Base-by-base conservation (phyloP, 345 rosid species). In the Eucalyptus leucophloia region DNA sequence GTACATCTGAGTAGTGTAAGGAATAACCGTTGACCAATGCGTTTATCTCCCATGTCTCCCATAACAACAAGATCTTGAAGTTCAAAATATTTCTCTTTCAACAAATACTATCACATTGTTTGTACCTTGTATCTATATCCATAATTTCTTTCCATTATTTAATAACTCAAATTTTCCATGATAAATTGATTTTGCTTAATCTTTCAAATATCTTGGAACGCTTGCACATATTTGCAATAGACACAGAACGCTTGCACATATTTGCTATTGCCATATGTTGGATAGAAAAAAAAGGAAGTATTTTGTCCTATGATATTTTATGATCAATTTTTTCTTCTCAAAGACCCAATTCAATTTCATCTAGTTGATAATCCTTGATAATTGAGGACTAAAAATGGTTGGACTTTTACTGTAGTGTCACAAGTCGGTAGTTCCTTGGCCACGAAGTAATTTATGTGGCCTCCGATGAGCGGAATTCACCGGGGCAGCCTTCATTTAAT, bases 401-500 rank as follows among this genome's bases (percentile, higher is more conserved):
- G 34, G 32, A 62, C 17, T 28, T 62, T 62, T 7, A 3, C n/a
- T 4, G 11, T 12, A 58, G 56, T 51, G 23, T 51, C 56, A 51
- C 56, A 51, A 18, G 56, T 51, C 23, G 0, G 4, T 0, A 51
- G 4, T 51, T 7, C 21, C 23, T 51, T 18, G 54, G 7, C 54
- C 0, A 0, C 2, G 1, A 0, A 51, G 18, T 51, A 53, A 53
- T 53, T 11, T 1, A 53, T 21, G 58, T 21, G 24, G 10, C 58
- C 26, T 53, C 0, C 1, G 1, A 53, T 53, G 9, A 51, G 23
- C 23, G 2, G 4, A 51, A 51, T 51, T 51, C 56, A 51, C 56
- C 0, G 4, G 0, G 26, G 2, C 5, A 21, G 0, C 5, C 26
- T 19, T 53, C 11, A 2, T 53, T 53, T 53, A 19, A 8, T 53